Conservation (phyloP, 1,284 basidiomycete genomes). For the Pseudozyma tsukubaensis region DNA sequence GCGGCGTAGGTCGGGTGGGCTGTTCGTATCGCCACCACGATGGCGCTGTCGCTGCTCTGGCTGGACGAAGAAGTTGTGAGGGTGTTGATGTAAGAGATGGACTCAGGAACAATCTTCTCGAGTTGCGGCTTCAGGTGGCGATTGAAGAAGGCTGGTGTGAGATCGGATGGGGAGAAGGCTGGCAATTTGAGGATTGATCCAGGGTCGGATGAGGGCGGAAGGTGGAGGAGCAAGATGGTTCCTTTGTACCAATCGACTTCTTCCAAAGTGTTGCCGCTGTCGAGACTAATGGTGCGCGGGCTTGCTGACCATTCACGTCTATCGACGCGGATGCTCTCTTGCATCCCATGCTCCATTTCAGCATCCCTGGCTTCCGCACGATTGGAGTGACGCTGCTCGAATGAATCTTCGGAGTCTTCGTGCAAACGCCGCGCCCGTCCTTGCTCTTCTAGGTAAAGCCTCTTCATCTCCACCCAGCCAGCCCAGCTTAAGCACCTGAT, state of each 20-base stretch:
- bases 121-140: constrained; percentile 34
- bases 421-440: neutral
- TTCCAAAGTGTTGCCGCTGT: neutral
- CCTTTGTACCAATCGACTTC: constrained; percentile 13
- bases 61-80: neutral
- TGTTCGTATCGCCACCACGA: constrained; percentile 14
- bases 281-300: neutral
- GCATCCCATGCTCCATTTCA: neutral
- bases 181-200: neutral
- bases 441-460: constrained; percentile 13
- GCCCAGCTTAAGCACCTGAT: constrained; percentile 29
- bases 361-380: neutral
- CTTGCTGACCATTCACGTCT: too few species aligned
- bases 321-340: too few species aligned
- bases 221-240: constrained; percentile 22
- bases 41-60: neutral
- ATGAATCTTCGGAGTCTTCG: neutral
- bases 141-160: constrained; percentile 16
- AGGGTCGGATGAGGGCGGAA: neutral
- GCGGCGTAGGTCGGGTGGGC: constrained; percentile 11
- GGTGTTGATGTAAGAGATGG: constrained; percentile 34
- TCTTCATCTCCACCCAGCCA: constrained; percentile 19
- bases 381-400: neutral
- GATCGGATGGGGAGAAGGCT: neutral
- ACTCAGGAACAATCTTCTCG: constrained; percentile 27